phyloP scores from a whole-genome alignment of 805 yeast species.

The Lipomyces spencermartinsiae region DNA sequence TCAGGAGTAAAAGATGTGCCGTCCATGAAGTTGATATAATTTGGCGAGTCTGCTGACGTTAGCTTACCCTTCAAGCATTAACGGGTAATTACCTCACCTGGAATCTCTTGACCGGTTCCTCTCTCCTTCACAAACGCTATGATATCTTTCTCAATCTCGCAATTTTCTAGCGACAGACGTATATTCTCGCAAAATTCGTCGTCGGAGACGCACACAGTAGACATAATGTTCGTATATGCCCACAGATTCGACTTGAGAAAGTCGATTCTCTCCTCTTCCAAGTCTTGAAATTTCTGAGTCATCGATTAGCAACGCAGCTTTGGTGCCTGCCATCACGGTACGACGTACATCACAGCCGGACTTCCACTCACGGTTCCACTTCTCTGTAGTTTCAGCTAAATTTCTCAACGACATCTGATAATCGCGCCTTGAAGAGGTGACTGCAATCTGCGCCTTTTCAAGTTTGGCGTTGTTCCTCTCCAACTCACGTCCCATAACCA shows the following conservation, averaged over 20 bases:
- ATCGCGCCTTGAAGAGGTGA: slow-evolving; percentile 53
- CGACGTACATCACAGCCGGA: slow-evolving; percentile 54
- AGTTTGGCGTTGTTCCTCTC: slow-evolving; percentile 65
- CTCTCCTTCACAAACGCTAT: slow-evolving; percentile 57
- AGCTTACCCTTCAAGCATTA: background rate
- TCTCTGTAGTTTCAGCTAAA: slow-evolving; percentile 62
- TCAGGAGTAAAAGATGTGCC: slow-evolving; percentile 47
- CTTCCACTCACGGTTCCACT: slow-evolving; percentile 78
- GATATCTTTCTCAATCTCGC: slow-evolving; percentile 67
- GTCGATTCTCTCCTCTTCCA: slow-evolving; percentile 77
- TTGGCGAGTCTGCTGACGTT: slow-evolving; percentile 54
- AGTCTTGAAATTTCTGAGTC: slow-evolving; percentile 57
- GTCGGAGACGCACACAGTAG: slow-evolving; percentile 76
- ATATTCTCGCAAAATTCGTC: slow-evolving; percentile 77
- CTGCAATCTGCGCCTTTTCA: slow-evolving; percentile 54
- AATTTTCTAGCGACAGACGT: slow-evolving; percentile 68
- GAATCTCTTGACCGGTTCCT: slow-evolving; percentile 70
- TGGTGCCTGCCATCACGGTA: background rate
- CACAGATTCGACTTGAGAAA: slow-evolving; percentile 73
- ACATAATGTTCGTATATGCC: slow-evolving; percentile 76
- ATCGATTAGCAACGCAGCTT: background rate
- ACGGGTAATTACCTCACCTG: slow-evolving; percentile 37
- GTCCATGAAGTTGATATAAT: slow-evolving; percentile 64
- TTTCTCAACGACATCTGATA: slow-evolving; percentile 63
- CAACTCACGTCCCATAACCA: slow-evolving; percentile 76